Percentiles rank a stretch among this genome's conserved stretches.
These are phyloP conservation scores for Hsuehochloa calcarea DNA, from an alignment of 176 grass and related monocot species.

Conservation along the genomic window DNA sequence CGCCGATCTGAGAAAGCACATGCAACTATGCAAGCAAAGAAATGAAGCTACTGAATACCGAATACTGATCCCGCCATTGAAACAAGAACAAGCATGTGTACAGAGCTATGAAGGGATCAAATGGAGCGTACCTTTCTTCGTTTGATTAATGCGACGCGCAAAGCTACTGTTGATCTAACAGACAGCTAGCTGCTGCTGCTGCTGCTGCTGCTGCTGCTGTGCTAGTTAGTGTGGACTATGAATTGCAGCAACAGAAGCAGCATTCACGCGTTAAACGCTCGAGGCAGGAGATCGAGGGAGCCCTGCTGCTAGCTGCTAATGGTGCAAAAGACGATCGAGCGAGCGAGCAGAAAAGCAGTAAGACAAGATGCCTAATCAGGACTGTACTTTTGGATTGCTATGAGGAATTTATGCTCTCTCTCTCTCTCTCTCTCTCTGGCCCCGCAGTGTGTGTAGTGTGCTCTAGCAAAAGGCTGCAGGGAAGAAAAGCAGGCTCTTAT, in stretches of 20 bases:
- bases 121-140: not conserved
- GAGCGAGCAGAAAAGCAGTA: constrained; percentile 31
- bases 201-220: not conserved
- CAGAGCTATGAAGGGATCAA: not conserved
- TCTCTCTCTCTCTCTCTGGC: not conserved
- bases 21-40: not conserved
- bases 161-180: constrained; percentile 1
- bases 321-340: constrained; percentile 29
- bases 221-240: not conserved
- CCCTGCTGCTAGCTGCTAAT: constrained; percentile 1
- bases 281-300: not conserved
- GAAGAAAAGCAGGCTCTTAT: no score
- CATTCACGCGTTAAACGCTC: constrained; percentile 32
- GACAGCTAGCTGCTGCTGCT: not conserved
- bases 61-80: not conserved
- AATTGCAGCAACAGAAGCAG: constrained; percentile 21
- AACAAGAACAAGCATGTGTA: not conserved
- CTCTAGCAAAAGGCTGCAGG: not conserved
- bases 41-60: not conserved
- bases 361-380: constrained; percentile 37
- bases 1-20: constrained; percentile 4
- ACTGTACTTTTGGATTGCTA: constrained; percentile 42
- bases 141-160: constrained; percentile 5
- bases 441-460: not conserved
- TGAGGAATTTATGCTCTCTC: constrained; percentile 12